A percentile compares a stretch with the other conserved stretches of the same genome.
phyloP scores from a whole-genome alignment of 1,284 basidiomycete species.

The Afroboletus lepidellus region DNA sequence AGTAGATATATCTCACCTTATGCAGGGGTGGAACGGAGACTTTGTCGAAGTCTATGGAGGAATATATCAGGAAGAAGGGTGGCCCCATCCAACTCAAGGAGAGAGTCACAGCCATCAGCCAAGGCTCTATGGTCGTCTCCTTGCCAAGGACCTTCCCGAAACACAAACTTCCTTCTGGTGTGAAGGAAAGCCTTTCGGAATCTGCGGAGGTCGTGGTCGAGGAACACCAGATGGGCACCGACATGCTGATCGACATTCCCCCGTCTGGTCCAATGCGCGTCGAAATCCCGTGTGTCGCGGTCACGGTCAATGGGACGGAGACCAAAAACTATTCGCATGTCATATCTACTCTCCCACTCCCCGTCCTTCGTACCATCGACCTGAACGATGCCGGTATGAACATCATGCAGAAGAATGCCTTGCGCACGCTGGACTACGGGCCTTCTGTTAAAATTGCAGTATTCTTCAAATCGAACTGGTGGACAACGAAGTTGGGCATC shows the following conservation, averaged over 20 bases:
- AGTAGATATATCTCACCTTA: background rate
- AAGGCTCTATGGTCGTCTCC: background rate
- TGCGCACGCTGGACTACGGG: background rate
- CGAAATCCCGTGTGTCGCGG: background rate
- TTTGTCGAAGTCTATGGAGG: slow-evolving; percentile 15
- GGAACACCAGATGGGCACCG: background rate
- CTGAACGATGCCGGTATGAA: background rate
- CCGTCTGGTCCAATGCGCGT: background rate
- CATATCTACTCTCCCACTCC: background rate
- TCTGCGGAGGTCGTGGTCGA: background rate
- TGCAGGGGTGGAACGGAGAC: slow-evolving; percentile 22
- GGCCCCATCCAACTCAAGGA: slow-evolving; percentile 2
- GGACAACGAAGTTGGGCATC: background rate
- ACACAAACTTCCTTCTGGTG: background rate
- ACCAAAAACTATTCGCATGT: background rate
- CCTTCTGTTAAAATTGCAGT: background rate
- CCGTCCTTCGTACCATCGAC: background rate
- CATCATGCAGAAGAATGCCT: background rate
- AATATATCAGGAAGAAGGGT: slow-evolving; percentile 10
- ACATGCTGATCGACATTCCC: background rate
- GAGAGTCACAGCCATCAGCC: slow-evolving; percentile 13
- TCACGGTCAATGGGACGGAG: background rate
- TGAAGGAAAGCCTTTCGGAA: background rate
- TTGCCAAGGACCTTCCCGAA: background rate
- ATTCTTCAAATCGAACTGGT: background rate